These are phyloP conservation scores for Chara braunii DNA, from an alignment of 139 green algal genomes.

Conservation along the genomic window DNA sequence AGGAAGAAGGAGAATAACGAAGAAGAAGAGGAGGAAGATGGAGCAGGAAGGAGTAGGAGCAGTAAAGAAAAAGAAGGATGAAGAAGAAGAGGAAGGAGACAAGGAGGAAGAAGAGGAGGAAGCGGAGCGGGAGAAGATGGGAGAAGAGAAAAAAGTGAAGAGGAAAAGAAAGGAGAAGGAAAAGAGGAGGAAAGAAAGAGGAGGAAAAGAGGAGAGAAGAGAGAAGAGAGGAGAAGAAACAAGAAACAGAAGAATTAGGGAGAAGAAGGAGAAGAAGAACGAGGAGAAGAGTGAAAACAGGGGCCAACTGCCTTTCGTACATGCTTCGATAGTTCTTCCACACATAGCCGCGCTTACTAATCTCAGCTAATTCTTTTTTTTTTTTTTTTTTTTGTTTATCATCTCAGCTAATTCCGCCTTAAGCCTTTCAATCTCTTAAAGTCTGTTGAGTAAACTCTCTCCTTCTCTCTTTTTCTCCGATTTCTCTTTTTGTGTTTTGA, in stretches of 20 bases:
- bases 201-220: constrained; percentile 7
- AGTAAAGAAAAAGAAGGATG: background rate
- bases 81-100: background rate
- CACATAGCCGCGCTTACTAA: too few relatives aligned
- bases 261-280: constrained; percentile 8
- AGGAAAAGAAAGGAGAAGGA: background rate
- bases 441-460: too few relatives aligned
- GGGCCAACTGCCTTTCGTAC: background rate
- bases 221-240: background rate
- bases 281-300: constrained; percentile 5
- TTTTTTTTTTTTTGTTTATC: too few relatives aligned
- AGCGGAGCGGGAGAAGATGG: background rate
- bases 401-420: too few relatives aligned
- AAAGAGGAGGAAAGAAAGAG: background rate
- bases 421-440: too few relatives aligned
- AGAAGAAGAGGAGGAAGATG: background rate
- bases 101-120: background rate
- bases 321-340: too few relatives aligned
- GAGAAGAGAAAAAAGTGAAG: background rate
- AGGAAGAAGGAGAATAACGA: background rate
- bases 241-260: background rate
- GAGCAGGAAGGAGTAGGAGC: background rate
- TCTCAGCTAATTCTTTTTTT: too few relatives aligned
- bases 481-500: too few relatives aligned
- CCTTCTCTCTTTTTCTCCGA: too few relatives aligned